phyloP scores from a whole-genome alignment of 2,329 filamentous ascomycete genomes.

The Arthrinium phaeospermum region DNA sequence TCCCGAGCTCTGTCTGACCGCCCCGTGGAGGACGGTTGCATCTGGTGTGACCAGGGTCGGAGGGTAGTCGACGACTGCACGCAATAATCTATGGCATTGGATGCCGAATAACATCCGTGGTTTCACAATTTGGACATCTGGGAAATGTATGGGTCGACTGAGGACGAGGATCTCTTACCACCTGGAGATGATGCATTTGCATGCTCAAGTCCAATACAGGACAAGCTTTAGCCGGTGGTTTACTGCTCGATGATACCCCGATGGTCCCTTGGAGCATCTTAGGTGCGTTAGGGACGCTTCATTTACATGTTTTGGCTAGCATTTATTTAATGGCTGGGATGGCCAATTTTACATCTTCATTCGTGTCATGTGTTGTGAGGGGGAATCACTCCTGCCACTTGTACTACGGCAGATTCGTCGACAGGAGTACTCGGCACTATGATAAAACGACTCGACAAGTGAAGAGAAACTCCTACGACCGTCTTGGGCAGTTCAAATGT shows the following conservation, averaged over 20 bases:
- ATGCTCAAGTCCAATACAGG: neutral
- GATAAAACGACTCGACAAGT: neutral
- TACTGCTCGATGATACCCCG: conserved; percentile 25
- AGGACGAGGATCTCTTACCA: neutral
- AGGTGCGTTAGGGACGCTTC: conserved; percentile 16
- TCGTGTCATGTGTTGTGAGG: neutral
- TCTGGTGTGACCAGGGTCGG: neutral
- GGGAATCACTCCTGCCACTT: no score
- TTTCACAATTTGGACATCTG: neutral
- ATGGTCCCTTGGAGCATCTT: conserved; percentile 16
- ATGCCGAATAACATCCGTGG: neutral
- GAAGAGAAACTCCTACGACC: neutral
- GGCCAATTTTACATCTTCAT: neutral
- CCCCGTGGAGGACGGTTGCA: neutral
- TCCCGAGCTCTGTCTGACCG: neutral
- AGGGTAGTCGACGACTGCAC: neutral
- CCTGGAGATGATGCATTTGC: neutral
- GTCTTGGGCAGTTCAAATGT: neutral
- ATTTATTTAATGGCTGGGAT: neutral
- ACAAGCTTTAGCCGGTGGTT: conserved; percentile 1
- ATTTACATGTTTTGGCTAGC: conserved; percentile 19
- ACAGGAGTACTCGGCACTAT: neutral
- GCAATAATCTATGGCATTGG: no score
- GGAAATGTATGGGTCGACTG: neutral
- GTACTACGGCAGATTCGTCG: neutral